phyloP scores from a whole-genome alignment of 768 basidiomycete genomes.

The Boletus sp. region DNA sequence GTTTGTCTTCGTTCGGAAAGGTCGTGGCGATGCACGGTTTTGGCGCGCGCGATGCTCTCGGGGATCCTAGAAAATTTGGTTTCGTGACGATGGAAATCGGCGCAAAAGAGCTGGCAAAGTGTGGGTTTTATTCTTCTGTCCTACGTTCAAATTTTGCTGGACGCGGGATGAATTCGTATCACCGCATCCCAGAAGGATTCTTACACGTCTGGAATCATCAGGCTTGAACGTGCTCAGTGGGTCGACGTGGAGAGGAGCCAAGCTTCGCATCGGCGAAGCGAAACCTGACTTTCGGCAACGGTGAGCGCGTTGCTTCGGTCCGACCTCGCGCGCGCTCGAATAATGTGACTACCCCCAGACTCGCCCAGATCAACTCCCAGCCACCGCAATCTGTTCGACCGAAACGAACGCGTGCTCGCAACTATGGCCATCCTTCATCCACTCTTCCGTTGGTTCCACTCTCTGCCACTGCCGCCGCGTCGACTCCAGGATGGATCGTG shows the following conservation, averaged over 20 bases:
- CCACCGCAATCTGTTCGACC: slow-evolving; percentile 32
- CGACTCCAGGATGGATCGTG: slow-evolving; percentile 62
- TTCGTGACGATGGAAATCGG: slow-evolving; percentile 71
- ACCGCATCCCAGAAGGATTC: neutral
- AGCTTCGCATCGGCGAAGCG: slow-evolving; percentile 80
- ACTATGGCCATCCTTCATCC: slow-evolving; percentile 43
- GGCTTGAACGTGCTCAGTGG: slow-evolving; percentile 77
- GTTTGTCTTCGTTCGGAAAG: slow-evolving; percentile 63
- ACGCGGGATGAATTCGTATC: neutral
- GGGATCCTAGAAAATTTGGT: slow-evolving; percentile 66
- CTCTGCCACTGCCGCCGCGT: slow-evolving; percentile 55
- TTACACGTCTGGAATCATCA: slow-evolving; percentile 26
- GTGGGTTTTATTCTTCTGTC: slow-evolving; percentile 38
- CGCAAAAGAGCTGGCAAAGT: slow-evolving; percentile 55
- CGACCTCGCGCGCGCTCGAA: neutral
- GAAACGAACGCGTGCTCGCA: slow-evolving; percentile 39
- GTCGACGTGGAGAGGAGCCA: slow-evolving; percentile 85
- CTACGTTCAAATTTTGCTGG: neutral
- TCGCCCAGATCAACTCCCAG: slow-evolving; percentile 16
- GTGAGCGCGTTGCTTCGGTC: slow-evolving; percentile 32
- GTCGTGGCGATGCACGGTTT: slow-evolving; percentile 71
- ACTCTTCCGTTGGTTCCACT: slow-evolving; percentile 68
- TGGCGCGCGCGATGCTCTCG: slow-evolving; percentile 59
- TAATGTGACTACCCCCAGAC: neutral
- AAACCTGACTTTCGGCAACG: slow-evolving; percentile 67